Conservation (phyloP, 768 basidiomycete species). For the Tubosaeta sp. region DNA sequence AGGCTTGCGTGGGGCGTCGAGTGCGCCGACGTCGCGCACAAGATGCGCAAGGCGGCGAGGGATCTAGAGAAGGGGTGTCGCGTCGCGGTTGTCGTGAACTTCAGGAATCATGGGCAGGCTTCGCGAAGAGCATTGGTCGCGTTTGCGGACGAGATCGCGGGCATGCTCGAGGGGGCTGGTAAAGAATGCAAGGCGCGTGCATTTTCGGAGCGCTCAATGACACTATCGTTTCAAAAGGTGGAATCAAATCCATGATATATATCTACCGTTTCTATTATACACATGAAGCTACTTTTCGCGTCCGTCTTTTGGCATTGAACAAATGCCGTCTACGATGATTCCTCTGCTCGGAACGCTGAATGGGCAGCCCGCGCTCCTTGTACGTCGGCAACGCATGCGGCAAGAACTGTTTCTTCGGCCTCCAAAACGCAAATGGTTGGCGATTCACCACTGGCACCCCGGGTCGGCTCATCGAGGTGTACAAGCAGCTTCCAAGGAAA, state of each 20-base stretch:
- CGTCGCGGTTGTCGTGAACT: constrained; percentile 52
- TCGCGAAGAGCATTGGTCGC: constrained; percentile 36
- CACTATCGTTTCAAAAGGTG: constrained; percentile 43
- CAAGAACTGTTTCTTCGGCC: constrained; percentile 16
- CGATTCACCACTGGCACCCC: constrained; percentile 11
- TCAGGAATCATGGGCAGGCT: constrained; percentile 42
- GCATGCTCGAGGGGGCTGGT: constrained; percentile 43
- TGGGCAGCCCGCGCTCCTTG: constrained; percentile 35
- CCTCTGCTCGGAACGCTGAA: constrained; percentile 27
- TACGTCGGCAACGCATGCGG: constrained; percentile 22
- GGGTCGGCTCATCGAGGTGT: constrained; percentile 15
- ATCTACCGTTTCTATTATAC: constrained; percentile 20
- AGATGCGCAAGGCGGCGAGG: constrained; percentile 52
- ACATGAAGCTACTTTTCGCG: constrained; percentile 24
- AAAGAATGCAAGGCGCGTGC: constrained; percentile 50
- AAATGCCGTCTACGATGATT: not conserved
- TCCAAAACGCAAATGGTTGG: constrained; percentile 28
- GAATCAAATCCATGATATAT: not conserved
- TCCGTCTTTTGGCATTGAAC: constrained; percentile 15
- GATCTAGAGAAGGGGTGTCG: constrained; percentile 57
- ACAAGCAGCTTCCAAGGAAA: constrained; percentile 35
- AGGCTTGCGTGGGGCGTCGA: constrained; percentile 68
- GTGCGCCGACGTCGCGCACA: constrained; percentile 58
- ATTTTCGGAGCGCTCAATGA: constrained; percentile 34
- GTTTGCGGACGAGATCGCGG: constrained; percentile 42